phyloP scores from a whole-genome alignment of 306 rosid species.

The Quercus variabilis region DNA sequence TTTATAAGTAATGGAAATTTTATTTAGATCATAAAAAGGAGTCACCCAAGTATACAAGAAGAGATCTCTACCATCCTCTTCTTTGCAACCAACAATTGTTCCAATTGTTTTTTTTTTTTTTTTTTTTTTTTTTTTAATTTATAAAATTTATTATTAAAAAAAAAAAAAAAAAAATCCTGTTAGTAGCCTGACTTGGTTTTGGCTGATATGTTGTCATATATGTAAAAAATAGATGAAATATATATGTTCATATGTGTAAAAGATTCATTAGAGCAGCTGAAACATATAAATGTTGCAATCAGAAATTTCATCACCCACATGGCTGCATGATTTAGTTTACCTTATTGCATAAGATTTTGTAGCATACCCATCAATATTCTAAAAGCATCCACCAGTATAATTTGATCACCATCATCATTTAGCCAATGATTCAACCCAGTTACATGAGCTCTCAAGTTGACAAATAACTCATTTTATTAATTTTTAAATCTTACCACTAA shows the following conservation, averaged over 20 bases:
- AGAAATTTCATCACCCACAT: too few relatives aligned
- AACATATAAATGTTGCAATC: too few relatives aligned
- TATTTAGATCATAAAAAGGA: too few relatives aligned
- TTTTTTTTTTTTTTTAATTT: neutral
- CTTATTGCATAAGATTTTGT: neutral
- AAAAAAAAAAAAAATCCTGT: neutral
- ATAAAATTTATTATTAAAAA: too few relatives aligned
- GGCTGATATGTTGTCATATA: neutral
- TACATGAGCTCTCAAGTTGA: neutral
- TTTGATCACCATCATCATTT: neutral
- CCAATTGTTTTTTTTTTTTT: neutral
- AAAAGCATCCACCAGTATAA: neutral
- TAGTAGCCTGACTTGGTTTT: neutral
- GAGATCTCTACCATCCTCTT: neutral
- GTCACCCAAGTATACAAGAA: too few relatives aligned
- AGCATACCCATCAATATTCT: too few relatives aligned
- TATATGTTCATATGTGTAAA: too few relatives aligned
- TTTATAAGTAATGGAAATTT: too few relatives aligned
- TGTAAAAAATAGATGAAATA: too few relatives aligned
- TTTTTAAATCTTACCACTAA: neutral
- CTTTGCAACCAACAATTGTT: neutral
- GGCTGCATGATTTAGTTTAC: neutral
- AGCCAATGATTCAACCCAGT: neutral
- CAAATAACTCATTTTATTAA: neutral
- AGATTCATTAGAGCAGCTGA: too few relatives aligned